Base-by-base conservation (phyloP, 169 alveolate genomes). In the Plasmodium gonderi region DNA sequence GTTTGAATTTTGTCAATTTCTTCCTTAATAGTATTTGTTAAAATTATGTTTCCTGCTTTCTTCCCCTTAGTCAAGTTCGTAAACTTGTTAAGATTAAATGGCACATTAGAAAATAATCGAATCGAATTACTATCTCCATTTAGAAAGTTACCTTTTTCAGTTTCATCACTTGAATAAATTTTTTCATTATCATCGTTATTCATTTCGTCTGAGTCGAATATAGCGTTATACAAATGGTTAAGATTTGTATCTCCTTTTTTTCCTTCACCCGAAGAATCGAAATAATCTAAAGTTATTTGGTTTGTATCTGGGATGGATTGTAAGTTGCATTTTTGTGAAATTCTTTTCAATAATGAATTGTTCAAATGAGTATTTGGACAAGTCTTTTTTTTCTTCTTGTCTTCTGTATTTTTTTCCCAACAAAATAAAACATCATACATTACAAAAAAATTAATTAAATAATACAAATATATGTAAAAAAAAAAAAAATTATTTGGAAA, bases 1-100 rank as follows among this genome's bases (percentile, higher is more conserved):
- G 68, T 45, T 44, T 51, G 68, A 23, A 87, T 87, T 87, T 78
- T 87, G 54, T 87, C 68, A 87, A 87, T 87, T 87, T 87, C 93
- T 23, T 87, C 93, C 20, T 51, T 74, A 75, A 87, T 87, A 33
- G 42, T 54, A 75, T 74, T 51, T 9, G 93, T 74, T 75, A 87
- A 64, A 42, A 69, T 33, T 60, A 44, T 40, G 47, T 87, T 87
- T 31, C 49, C 51, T 54, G 9, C 11, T 1, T 51, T 44, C 64
- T 87, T 87, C 51, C 75, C 33, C 23, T 74, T 83, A 45, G 65
- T 40, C n/a, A 83, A 49, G 65, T 72, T 83, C 60, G n/a, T 79
- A 31, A n/a, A 36, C 75, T 17, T 26, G 23, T 17, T 54, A 36
- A 40, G 45, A 42, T 80, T 64, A n/a, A n/a, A 23, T 64, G 45